Base-by-base conservation (phyloP, 805 yeast species). In the Pichia exigua region DNA sequence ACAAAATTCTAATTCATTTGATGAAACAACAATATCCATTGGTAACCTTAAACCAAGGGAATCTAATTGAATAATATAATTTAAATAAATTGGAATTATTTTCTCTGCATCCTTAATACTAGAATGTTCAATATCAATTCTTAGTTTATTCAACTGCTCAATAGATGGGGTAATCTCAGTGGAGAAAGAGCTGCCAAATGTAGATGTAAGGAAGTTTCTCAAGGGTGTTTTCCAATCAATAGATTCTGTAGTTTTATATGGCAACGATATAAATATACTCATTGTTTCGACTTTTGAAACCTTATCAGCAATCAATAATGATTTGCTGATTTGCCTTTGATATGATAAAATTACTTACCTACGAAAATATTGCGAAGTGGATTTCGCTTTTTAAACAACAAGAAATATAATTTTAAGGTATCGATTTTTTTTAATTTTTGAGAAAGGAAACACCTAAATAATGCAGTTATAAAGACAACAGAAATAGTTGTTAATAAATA, bases 51-150 rank as follows among this genome's bases (percentile, higher is more conserved):
- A 68, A 55, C 86, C 90, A 46, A 94, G 68, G 13, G 88, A 77
- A 61, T 91, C 96, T 55, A 94, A 65, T 63, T 85, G 94, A 17
- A 87, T 87, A 62, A 82, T 89, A 66, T 92, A 92, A 50, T 77
- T 76, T 63, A 79, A 82, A 57, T 82, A 74, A 20, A 82, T 59
- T 10, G 48, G 42, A 24, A 56, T n/a, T 17, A 48, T 15, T 2
- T 50, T 42, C 12, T 45, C 46, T 9, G 40, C 48, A 55, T 77
- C 81, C 40, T 81, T 68, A 1, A 83, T 80, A 44, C 66, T 65
- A 15, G 64, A 68, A 67, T 85, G 85, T 27, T 77, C 66, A 20
- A 81, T 70, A 57, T 81, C 87, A 49, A 73, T 75, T 52, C 95
- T 75, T 46, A 84, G 66, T 50, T 79, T 77, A 60, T 82, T 75